A percentile compares a stretch with the other conserved stretches of the same genome.
Conservation (phyloP, 345 rosid species). For the Eucalyptus curtisii region DNA sequence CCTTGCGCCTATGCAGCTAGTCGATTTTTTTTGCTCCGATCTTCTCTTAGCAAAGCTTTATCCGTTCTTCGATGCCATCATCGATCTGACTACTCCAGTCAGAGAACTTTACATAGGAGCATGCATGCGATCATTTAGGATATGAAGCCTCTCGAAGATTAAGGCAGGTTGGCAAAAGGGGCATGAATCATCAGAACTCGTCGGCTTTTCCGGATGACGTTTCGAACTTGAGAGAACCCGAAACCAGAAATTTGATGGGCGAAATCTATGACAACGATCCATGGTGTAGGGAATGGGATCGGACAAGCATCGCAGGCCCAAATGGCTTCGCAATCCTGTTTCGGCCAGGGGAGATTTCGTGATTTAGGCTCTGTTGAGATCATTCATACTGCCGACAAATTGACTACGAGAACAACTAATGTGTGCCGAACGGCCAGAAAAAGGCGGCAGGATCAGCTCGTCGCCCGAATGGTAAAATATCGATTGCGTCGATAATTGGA, state of each 20-base stretch:
- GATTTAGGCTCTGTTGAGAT: neutral
- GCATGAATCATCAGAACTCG: neutral
- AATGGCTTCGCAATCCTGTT: neutral
- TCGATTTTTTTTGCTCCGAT: neutral
- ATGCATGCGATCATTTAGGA: neutral
- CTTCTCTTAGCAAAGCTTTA: neutral
- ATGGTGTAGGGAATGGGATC: neutral
- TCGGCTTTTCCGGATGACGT: neutral
- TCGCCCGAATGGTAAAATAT: fast-evolving
- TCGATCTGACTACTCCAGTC: neutral
- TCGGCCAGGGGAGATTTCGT: neutral
- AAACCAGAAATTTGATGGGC: neutral
- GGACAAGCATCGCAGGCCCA: neutral
- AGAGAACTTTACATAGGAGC: neutral
- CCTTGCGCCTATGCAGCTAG: neutral
- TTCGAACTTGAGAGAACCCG: neutral
- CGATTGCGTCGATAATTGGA: neutral
- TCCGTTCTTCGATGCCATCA: neutral
- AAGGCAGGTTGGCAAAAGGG: neutral
- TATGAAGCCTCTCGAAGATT: neutral
- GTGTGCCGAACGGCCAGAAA: neutral
- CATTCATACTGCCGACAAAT: neutral
- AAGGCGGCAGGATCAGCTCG: fast-evolving
- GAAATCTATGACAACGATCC: fast-evolving
- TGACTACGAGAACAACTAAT: neutral